Conservation (phyloP, 768 basidiomycete species). For the Russula brevipes region DNA sequence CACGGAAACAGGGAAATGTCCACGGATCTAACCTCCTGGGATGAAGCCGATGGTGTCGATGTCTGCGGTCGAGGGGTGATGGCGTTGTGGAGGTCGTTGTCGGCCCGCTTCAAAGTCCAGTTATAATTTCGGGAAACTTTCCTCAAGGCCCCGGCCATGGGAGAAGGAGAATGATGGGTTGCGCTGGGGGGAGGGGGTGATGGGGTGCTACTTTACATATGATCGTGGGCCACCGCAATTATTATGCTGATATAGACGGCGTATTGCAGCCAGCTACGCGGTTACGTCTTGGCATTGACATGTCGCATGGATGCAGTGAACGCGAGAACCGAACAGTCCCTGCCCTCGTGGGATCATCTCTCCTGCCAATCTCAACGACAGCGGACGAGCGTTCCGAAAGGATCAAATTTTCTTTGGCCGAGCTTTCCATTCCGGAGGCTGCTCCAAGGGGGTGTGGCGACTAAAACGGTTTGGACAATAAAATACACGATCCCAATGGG, state of each 20-base stretch:
- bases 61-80: not conserved
- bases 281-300: not conserved
- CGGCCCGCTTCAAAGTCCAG: conserved; percentile 18
- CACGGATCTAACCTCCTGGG: not conserved
- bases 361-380: too few species aligned
- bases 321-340: too few species aligned
- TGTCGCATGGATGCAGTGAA: not conserved
- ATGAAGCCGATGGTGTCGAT: not conserved
- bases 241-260: too few species aligned
- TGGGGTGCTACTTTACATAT: not conserved
- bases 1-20: not conserved
- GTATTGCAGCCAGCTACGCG: too few species aligned
- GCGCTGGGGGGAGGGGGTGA: not conserved
- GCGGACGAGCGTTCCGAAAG: too few species aligned
- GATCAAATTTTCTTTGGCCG: too few species aligned
- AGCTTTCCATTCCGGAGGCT: too few species aligned
- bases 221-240: not conserved
- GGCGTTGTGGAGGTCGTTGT: conserved; percentile 14
- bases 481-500: too few species aligned
- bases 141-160: conserved; percentile 18
- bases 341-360: too few species aligned
- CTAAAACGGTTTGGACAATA: too few species aligned
- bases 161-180: not conserved
- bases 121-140: conserved; percentile 12
- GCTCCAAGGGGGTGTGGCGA: too few species aligned